A percentile compares a stretch with the other conserved stretches of the same genome.
Evolutionary conservation across 805 yeast species (phyloP).

Genomic region (Metschnikowia sp.): DNA sequence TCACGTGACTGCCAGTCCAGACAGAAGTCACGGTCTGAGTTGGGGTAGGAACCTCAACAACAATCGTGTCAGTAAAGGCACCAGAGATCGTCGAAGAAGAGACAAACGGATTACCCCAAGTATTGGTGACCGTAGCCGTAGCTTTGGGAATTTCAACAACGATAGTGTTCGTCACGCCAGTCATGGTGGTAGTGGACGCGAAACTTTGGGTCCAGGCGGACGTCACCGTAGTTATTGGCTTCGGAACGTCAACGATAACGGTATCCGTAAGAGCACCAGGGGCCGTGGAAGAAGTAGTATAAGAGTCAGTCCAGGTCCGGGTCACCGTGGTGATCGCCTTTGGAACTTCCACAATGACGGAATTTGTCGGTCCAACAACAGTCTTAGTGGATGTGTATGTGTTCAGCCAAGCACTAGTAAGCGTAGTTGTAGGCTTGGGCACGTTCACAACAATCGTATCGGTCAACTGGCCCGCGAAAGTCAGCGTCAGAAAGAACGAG

Average conservation of each 20-base stretch:
- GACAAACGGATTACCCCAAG: constrained; percentile 5
- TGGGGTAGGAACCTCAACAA: constrained; percentile 6
- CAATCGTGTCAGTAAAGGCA: neutral
- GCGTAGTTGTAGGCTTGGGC: neutral
- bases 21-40: constrained; percentile 11
- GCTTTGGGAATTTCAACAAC: constrained; percentile 2
- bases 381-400: neutral
- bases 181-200: neutral
- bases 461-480: neutral
- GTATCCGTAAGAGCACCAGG: neutral
- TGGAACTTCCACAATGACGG: neutral
- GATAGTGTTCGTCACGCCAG: constrained; percentile 8
- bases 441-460: neutral
- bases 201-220: neutral
- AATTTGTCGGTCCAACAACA: neutral
- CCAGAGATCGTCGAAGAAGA: no score
- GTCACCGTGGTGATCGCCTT: neutral
- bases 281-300: neutral
- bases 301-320: neutral
- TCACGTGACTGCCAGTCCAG: constrained; percentile 5
- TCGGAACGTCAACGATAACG: neutral
- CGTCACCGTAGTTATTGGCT: neutral
- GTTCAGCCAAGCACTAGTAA: neutral
- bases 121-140: constrained; percentile 5
- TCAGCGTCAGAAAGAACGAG: neutral